Base-by-base conservation (phyloP, 768 basidiomycete species). In the Leucosporidium creatinivorum region DNA sequence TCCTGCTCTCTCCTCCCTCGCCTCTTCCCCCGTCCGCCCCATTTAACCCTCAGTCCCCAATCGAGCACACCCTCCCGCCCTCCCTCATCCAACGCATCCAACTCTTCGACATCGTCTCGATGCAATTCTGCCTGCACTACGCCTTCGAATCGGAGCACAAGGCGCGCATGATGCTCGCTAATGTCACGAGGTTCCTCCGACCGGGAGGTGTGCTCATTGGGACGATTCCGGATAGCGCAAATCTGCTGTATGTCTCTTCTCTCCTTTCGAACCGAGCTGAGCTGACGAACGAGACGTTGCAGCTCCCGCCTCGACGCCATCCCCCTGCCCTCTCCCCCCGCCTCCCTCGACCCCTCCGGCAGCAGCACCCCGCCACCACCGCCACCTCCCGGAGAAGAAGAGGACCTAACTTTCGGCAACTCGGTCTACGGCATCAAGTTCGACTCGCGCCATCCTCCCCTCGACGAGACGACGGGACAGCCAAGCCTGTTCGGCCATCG, bases 61-160 rank as follows among this genome's bases (percentile, higher is more conserved):
- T 98, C 49, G 81, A 84, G 23, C 84, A 84, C 58, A 86, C 82
- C n/a, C 84, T 97, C 79, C 86, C 5, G 3, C 50, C 59, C 0
- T 6, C 44, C 1, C 59, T 64, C 25, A 33, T 60, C 36, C 56
- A 64, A 28, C 30, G 83, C n/a, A n/a, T n/a, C n/a, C n/a, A n/a
- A 36, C 87, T 87, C 8, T 96, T 96, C 76, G 96, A 98, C 75
- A 90, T 92, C 65, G 92, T 98, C 8, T 90, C 91, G 3, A 91
- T 97, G 91, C 96, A 99, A 77, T 99, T 99, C 78, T 98, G 96
- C 79, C 97, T 99, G 90, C 96, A 99, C 78, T 98, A 99, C 76
- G 96, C 96, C 12, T 98, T 99, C 77, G 93, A 98, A 78, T 88
- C 84, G n/a, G 84, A 85, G 36, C 81, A 84, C 66, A 96, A 96